phyloP scores from a whole-genome alignment of 2,329 filamentous ascomycete genomes.

The Aspergillus candidus region DNA sequence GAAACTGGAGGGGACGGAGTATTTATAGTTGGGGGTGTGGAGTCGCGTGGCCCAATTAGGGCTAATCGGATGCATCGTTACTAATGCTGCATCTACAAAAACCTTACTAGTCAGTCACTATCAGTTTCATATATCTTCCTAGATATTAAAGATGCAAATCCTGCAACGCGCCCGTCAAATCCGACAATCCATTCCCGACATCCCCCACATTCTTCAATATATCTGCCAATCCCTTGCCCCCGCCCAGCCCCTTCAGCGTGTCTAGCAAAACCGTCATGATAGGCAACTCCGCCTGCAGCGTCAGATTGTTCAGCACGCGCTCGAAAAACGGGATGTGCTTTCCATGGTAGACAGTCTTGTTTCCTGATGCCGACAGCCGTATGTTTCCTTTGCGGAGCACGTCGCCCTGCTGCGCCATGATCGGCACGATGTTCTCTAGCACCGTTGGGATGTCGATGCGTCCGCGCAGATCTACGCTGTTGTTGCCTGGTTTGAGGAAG shows the following conservation, averaged over 20 bases:
- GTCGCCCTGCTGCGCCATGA: constrained; percentile 35
- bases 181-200: neutral
- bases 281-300: constrained; percentile 31
- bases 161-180: neutral
- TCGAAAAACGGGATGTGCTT: constrained; percentile 43
- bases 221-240: neutral
- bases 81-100: too few relatives aligned
- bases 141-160: too few relatives aligned
- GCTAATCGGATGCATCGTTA: too few relatives aligned
- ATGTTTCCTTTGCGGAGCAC: constrained; percentile 39
- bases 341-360: constrained; percentile 39
- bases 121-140: too few relatives aligned
- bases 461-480: constrained; percentile 23
- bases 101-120: too few relatives aligned
- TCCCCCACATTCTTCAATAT: neutral
- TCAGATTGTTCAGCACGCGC: constrained; percentile 37
- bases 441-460: constrained; percentile 30
- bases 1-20: too few relatives aligned
- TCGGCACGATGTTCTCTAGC: constrained; percentile 37
- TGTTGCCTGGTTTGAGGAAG: constrained; percentile 40
- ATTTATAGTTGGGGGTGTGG: too few relatives aligned
- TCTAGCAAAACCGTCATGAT: constrained; percentile 38
- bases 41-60: too few relatives aligned
- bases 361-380: constrained; percentile 39
- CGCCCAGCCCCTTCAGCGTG: constrained; percentile 3